Percentiles rank a stretch among this genome's conserved stretches.
Evolutionary conservation across 768 basidiomycete genomes (phyloP).

Genomic region (Suillus cothurnatus): DNA sequence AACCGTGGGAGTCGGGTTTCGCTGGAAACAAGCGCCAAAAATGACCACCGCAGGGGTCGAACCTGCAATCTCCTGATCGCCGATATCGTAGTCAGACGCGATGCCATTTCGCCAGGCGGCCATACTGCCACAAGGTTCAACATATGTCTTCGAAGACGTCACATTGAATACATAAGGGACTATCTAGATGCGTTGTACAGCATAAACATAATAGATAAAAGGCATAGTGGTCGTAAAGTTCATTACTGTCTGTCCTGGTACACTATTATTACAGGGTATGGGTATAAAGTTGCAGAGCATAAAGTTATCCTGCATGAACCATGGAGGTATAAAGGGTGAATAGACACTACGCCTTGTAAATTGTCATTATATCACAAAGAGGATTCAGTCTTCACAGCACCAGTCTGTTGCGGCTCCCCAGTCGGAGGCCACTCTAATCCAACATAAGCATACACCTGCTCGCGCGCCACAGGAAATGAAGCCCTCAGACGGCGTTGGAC

Average conservation of each 20-base stretch:
- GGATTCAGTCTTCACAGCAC: background rate
- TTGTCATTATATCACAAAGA: background rate
- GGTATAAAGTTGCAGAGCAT: background rate
- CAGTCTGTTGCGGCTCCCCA: background rate
- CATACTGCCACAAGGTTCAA: slow-evolving; percentile 18
- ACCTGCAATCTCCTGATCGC: slow-evolving; percentile 41
- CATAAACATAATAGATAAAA: background rate
- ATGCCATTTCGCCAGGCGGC: slow-evolving; percentile 94
- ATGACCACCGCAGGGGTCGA: slow-evolving; percentile 44
- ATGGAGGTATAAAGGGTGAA: background rate
- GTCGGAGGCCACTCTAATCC: slow-evolving; percentile 12
- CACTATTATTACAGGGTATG: background rate
- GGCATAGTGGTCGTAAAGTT: background rate
- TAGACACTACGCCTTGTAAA: background rate
- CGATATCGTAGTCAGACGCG: slow-evolving; percentile 82
- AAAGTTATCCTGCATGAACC: background rate
- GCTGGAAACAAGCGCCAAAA: background rate
- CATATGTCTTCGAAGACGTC: background rate
- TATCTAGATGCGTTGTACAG: background rate
- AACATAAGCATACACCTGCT: slow-evolving; percentile 35
- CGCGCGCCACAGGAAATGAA: slow-evolving; percentile 25
- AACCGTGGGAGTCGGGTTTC: too few species aligned
- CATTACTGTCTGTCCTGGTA: background rate
- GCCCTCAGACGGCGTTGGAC: slow-evolving; percentile 33
- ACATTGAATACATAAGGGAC: background rate